Evolutionary conservation across 306 rosid species (phyloP).

Genomic region (Cucurbita maxima): DNA sequence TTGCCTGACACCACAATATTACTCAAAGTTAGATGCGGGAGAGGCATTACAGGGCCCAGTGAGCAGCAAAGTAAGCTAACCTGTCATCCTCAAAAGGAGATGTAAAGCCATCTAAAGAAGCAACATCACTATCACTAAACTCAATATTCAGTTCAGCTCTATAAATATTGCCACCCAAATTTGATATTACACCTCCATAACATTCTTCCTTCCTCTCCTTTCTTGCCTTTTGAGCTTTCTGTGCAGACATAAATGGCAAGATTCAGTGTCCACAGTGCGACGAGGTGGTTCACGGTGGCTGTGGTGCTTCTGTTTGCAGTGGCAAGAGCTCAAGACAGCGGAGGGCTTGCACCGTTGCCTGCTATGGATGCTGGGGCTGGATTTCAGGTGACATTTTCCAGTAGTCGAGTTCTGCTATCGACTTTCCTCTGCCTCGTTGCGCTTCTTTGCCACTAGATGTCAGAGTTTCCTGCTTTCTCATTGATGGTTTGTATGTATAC

Average conservation of each 20-base stretch:
- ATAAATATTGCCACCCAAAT: not conserved
- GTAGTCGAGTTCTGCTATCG: conserved; percentile 13
- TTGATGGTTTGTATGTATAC: not conserved
- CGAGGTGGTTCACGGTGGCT: not conserved
- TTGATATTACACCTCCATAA: not conserved
- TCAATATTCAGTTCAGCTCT: not conserved
- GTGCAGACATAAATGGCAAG: not conserved
- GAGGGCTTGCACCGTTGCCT: conserved; percentile 33
- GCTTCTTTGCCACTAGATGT: conserved; percentile 20
- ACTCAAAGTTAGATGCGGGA: conserved; percentile 3
- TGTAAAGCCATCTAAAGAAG: conserved; percentile 3
- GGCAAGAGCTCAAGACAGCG: conserved; percentile 17
- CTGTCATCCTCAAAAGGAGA: conserved; percentile 1
- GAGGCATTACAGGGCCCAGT: not conserved
- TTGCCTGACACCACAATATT: not conserved
- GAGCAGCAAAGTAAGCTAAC: not conserved
- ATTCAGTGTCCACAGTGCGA: not conserved
- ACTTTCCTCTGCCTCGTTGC: conserved; percentile 23
- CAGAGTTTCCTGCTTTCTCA: not conserved
- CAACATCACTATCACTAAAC: conserved; percentile 3
- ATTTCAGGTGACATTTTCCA: conserved; percentile 17
- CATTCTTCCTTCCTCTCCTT: not conserved
- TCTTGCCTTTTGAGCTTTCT: not conserved
- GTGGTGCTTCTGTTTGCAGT: conserved; percentile 16
- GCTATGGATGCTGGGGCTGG: conserved; percentile 32